Conservation (phyloP, 2,329 filamentous ascomycete species). For the Calonectria crousiana region DNA sequence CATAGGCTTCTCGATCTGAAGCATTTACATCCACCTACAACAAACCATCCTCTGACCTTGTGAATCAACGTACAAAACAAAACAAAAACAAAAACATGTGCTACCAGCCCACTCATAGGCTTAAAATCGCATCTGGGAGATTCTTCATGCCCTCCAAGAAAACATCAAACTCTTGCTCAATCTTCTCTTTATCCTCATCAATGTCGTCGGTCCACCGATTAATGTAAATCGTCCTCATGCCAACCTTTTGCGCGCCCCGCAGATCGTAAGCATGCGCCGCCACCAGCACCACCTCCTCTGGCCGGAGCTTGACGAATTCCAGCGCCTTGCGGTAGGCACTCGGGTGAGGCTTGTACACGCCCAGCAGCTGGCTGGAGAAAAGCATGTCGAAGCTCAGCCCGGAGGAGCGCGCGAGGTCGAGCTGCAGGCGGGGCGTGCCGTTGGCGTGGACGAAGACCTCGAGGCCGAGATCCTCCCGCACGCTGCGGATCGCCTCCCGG, state of each 20-base stretch:
- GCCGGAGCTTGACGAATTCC: conserved; percentile 55
- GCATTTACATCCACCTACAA: neutral
- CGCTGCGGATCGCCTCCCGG: conserved; percentile 51
- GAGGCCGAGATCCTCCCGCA: conserved; percentile 51
- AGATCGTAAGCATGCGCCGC: conserved; percentile 68
- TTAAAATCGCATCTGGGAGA: conserved; percentile 24
- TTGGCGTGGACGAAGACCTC: conserved; percentile 66
- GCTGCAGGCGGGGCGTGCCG: conserved; percentile 65
- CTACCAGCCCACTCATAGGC: neutral
- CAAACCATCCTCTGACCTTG: neutral
- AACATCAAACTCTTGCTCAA: conserved; percentile 29
- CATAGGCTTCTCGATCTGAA: neutral
- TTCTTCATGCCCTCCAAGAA: conserved; percentile 35
- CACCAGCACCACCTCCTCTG: conserved; percentile 64
- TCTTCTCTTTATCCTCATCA: conserved; percentile 48
- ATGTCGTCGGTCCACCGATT: conserved; percentile 66
- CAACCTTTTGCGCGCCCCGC: conserved; percentile 59
- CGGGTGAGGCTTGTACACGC: conserved; percentile 61
- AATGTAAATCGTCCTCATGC: conserved; percentile 66
- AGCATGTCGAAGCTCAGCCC: conserved; percentile 63
- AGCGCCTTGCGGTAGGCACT: conserved; percentile 60
- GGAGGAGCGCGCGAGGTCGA: conserved; percentile 62
- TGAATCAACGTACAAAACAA: neutral
- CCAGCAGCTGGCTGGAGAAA: conserved; percentile 64
- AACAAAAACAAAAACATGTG: too few species aligned